Percentiles rank a stretch among this genome's conserved stretches.
Evolutionary conservation across 305 asterid genomes (phyloP).

Genomic region (Stenogyne calaminthoides): DNA sequence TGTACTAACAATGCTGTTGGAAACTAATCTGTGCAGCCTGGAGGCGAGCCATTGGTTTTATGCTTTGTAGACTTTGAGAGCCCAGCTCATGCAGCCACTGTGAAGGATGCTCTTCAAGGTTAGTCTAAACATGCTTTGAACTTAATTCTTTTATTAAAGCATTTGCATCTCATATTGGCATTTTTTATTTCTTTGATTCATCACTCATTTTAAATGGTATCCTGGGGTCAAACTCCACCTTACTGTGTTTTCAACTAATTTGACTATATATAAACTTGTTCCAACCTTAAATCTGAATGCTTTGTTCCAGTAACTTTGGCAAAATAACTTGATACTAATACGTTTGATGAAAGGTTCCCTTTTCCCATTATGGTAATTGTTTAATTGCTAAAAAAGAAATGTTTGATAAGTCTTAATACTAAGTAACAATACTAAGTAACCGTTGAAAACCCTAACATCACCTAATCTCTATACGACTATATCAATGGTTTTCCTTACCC

Average conservation of each 20-base stretch:
- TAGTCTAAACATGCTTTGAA: slow-evolving; percentile 17
- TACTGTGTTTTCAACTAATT: not conserved
- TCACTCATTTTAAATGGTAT: not conserved
- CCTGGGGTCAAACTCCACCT: not conserved
- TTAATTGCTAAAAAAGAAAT: not conserved
- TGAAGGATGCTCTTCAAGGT: slow-evolving; percentile 67
- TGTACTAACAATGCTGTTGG: slow-evolving; percentile 7
- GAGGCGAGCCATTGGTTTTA: slow-evolving; percentile 52
- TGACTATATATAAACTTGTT: not conserved
- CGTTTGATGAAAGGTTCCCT: not conserved
- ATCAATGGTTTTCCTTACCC: slow-evolving; percentile 28
- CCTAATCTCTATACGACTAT: slow-evolving; percentile 19
- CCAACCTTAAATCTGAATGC: not conserved
- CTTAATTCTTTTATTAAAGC: not conserved
- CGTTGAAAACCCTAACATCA: not conserved
- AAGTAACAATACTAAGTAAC: no score
- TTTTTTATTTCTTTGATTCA: slow-evolving; percentile 4
- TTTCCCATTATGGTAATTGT: not conserved
- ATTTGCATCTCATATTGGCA: not conserved
- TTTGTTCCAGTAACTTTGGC: not conserved
- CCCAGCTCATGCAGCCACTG: slow-evolving; percentile 64
- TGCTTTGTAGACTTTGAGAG: slow-evolving; percentile 68
- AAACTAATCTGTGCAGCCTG: slow-evolving; percentile 44
- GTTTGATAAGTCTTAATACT: not conserved
- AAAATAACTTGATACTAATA: not conserved